These are phyloP conservation scores for Malassezia dermatis DNA, from an alignment of 1,284 basidiomycete species.

Conservation along the genomic window DNA sequence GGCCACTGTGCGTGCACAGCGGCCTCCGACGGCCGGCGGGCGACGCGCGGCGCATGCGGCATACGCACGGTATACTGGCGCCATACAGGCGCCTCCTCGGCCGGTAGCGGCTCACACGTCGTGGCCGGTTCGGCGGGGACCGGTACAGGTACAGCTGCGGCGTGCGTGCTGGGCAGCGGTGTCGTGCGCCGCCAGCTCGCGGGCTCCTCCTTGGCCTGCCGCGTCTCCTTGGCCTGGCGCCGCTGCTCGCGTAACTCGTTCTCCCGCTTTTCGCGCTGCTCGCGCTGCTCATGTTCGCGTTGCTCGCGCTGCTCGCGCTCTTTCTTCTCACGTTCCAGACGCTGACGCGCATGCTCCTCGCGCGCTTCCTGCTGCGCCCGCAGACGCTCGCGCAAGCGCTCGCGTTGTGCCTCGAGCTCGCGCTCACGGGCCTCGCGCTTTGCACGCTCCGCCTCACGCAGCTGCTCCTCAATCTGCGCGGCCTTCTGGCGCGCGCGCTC, in stretches of 20 bases:
- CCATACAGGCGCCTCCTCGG: slow-evolving; percentile 15
- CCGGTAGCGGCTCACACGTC: neutral
- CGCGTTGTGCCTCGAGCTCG: slow-evolving; percentile 12
- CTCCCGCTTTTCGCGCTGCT: neutral
- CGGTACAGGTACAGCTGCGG: neutral
- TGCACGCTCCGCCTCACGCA: slow-evolving; percentile 25
- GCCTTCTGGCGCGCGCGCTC: slow-evolving; percentile 41
- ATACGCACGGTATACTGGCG: slow-evolving; percentile 13
- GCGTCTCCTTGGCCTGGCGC: neutral
- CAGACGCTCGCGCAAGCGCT: neutral
- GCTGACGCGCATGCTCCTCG: slow-evolving; percentile 4
- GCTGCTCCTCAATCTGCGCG: slow-evolving; percentile 32
- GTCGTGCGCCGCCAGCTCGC: slow-evolving; percentile 10
- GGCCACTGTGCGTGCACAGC: neutral
- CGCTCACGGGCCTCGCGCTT: slow-evolving; percentile 18
- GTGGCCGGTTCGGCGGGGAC: neutral
- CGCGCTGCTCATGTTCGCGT: neutral
- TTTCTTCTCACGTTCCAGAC: neutral
- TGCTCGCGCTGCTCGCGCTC: neutral
- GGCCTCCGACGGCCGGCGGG: neutral
- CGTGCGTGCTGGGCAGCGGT: neutral
- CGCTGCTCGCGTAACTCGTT: neutral
- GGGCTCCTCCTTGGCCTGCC: neutral
- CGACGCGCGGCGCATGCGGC: neutral
- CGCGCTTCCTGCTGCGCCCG: neutral